Percentiles rank a stretch among this genome's conserved stretches.
Conservation (phyloP, 257 asterid genomes). For the Forsythia viridissima region DNA sequence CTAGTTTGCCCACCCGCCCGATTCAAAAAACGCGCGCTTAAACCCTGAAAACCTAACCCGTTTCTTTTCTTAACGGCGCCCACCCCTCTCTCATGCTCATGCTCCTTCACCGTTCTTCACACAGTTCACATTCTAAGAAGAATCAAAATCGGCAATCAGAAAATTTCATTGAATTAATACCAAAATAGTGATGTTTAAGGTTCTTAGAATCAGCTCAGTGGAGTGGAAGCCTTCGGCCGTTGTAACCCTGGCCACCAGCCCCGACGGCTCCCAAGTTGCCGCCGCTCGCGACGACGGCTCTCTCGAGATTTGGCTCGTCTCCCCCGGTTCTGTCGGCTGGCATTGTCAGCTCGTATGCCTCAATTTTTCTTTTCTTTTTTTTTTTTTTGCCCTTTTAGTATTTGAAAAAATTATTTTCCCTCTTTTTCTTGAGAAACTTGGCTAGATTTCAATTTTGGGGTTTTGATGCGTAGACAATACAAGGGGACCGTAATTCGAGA, state of each 20-base stretch:
- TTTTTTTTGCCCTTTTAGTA: not conserved
- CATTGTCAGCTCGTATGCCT: slow-evolving; percentile 86
- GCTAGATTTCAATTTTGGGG: slow-evolving; percentile 22
- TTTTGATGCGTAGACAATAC: slow-evolving; percentile 62
- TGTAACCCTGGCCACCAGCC: slow-evolving; percentile 15
- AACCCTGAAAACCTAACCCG: slow-evolving; percentile 1
- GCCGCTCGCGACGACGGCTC: slow-evolving; percentile 92
- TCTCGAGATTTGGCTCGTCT: slow-evolving; percentile 95
- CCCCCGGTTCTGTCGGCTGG: slow-evolving; percentile 98
- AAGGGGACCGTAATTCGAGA: slow-evolving; percentile 76
- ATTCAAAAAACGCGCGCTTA: too few species aligned
- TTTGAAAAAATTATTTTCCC: not conserved
- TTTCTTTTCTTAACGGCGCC: not conserved
- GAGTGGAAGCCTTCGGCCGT: slow-evolving; percentile 17
- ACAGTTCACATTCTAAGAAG: not conserved
- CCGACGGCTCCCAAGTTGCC: slow-evolving; percentile 37
- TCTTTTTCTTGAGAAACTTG: not conserved
- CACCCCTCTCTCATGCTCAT: not conserved
- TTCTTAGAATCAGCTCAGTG: not conserved
- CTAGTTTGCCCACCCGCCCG: too few species aligned
- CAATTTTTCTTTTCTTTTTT: not conserved
- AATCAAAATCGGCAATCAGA: not conserved
- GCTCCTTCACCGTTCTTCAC: not conserved
- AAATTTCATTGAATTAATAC: not conserved
- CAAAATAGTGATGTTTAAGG: not conserved